These are phyloP conservation scores for Pseudogymnoascus sp. DNA, from an alignment of 2,329 filamentous ascomycete species.

Conservation along the genomic window DNA sequence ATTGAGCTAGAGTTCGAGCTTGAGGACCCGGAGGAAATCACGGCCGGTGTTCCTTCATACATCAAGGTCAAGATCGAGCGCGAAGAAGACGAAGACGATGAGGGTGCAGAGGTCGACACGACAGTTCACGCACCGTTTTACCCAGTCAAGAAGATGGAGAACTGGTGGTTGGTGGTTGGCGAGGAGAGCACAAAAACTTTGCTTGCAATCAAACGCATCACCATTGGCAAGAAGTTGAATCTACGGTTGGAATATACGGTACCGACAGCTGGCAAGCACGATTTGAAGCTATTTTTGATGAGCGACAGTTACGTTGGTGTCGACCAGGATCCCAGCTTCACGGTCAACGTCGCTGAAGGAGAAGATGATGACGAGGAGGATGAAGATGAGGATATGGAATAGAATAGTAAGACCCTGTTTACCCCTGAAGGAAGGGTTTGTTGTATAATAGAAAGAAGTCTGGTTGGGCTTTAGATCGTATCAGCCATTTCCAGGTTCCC, in stretches of 20 bases:
- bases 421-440: constrained; percentile 4
- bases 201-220: constrained; percentile 89
- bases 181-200: constrained; percentile 83
- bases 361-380: constrained; percentile 93
- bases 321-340: constrained; percentile 89
- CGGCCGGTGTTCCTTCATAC: constrained; percentile 71
- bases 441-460: constrained; percentile 5
- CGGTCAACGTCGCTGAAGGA: constrained; percentile 75
- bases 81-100: constrained; percentile 65
- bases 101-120: constrained; percentile 61
- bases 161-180: constrained; percentile 96
- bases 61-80: constrained; percentile 79
- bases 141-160: constrained; percentile 84
- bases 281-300: constrained; percentile 89
- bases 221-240: constrained; percentile 69
- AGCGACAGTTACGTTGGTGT: constrained; percentile 95
- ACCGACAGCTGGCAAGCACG: constrained; percentile 72
- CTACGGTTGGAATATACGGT: constrained; percentile 82
- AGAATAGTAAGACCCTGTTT: constrained; percentile 8
- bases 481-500: constrained; percentile 3
- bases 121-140: constrained; percentile 95
- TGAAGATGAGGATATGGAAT: constrained; percentile 50
- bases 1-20: constrained; percentile 85
- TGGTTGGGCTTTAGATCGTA: not conserved
- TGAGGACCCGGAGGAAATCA: constrained; percentile 70